These are phyloP conservation scores for Brettanomyces naardenensis DNA, from an alignment of 805 yeast species.

Conservation along the genomic window DNA sequence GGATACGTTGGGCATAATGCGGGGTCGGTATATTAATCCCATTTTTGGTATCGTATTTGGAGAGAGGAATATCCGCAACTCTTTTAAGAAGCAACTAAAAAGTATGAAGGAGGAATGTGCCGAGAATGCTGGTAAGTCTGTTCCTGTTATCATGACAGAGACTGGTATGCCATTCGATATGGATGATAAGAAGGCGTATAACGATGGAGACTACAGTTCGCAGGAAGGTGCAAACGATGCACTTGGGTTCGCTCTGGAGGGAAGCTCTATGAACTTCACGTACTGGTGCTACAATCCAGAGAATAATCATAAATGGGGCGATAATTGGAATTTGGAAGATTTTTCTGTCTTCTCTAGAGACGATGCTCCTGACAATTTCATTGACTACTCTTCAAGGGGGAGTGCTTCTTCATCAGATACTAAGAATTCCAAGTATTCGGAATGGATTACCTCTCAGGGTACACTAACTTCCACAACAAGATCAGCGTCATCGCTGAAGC, in stretches of 20 bases:
- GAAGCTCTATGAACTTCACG: constrained; percentile 61
- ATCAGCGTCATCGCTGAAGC: neutral
- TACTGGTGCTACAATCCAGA: constrained; percentile 78
- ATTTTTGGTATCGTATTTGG: constrained; percentile 74
- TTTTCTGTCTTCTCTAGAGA: constrained; percentile 79
- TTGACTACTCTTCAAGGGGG: neutral
- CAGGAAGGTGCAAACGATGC: constrained; percentile 87
- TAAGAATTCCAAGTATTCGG: constrained; percentile 4
- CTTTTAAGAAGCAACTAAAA: constrained; percentile 59
- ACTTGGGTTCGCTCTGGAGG: constrained; percentile 69
- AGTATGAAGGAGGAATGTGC: constrained; percentile 60
- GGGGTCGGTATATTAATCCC: constrained; percentile 70
- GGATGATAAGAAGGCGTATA: constrained; percentile 72
- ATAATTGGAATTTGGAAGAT: constrained; percentile 90
- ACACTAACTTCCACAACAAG: neutral
- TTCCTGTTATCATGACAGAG: constrained; percentile 81
- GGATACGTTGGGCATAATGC: constrained; percentile 81
- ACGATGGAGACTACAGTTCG: constrained; percentile 54
- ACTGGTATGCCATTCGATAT: constrained; percentile 98
- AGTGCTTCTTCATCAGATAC: neutral
- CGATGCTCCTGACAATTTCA: constrained; percentile 28
- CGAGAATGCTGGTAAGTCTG: constrained; percentile 46
- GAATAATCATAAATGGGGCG: constrained; percentile 83
- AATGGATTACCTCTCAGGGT: constrained; percentile 7
- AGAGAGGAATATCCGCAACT: constrained; percentile 66